Percentiles rank a stretch among this genome's conserved stretches.
These are phyloP conservation scores for Paecilomyces fulvus DNA, from an alignment of 2,329 filamentous ascomycete species.

Conservation along the genomic window DNA sequence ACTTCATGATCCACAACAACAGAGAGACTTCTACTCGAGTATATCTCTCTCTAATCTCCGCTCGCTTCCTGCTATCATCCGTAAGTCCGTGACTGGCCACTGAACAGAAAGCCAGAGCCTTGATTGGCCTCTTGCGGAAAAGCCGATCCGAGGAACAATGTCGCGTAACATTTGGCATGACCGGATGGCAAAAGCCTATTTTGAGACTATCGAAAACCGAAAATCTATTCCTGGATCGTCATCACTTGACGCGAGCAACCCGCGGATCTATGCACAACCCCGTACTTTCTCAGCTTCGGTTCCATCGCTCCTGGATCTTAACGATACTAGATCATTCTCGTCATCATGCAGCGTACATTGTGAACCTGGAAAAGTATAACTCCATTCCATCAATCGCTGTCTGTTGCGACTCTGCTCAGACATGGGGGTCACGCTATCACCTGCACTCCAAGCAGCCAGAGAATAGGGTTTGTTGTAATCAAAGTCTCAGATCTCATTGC, in stretches of 20 bases:
- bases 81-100: background rate
- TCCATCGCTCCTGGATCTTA: background rate
- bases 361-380: background rate
- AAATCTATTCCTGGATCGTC: background rate
- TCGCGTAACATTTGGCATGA: background rate
- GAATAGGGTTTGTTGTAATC: background rate
- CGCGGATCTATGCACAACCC: background rate
- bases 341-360: background rate
- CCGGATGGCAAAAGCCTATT: background rate
- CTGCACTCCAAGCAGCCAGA: background rate
- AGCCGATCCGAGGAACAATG: background rate
- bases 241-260: background rate
- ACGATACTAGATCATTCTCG: background rate
- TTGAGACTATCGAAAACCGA: background rate
- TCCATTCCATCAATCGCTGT: too few relatives aligned
- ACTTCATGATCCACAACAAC: background rate
- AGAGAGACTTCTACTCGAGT: background rate
- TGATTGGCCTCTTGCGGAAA: background rate
- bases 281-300: background rate
- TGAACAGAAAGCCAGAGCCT: background rate
- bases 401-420: background rate
- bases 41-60: conserved; percentile 1
- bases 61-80: background rate
- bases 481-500: background rate
- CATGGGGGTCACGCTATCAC: background rate